phyloP scores from a whole-genome alignment of 371 early-diverging fungal genomes.

The Zychaea mexicana region DNA sequence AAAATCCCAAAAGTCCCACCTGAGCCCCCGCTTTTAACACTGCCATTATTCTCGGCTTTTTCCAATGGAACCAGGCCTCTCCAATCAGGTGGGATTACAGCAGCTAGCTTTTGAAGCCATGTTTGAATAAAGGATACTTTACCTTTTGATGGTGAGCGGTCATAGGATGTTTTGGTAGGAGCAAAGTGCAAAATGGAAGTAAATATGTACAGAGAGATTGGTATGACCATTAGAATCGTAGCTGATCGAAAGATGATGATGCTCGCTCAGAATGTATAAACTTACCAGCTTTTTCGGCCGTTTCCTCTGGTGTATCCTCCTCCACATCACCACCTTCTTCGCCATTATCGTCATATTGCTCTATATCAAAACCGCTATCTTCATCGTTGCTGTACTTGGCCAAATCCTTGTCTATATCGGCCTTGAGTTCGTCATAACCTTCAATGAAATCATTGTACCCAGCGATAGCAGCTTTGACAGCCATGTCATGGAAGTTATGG shows the following conservation, averaged over 20 bases:
- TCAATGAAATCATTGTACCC: constrained; percentile 63
- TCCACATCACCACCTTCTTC: constrained; percentile 19
- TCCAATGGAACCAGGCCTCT: constrained; percentile 2
- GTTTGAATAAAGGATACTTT: constrained; percentile 10
- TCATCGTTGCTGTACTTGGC: constrained; percentile 6
- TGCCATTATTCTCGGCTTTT: neutral
- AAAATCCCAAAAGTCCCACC: constrained; percentile 6
- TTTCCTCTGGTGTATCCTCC: constrained; percentile 2
- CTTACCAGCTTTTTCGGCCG: constrained; percentile 18
- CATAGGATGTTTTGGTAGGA: no score
- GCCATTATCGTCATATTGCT: constrained; percentile 11
- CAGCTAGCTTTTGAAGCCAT: constrained; percentile 7
- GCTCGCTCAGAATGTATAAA: neutral
- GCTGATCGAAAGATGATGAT: no score
- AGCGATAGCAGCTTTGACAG: constrained; percentile 66
- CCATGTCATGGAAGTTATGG: constrained; percentile 78
- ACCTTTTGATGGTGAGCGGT: constrained; percentile 8
- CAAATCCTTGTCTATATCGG: constrained; percentile 32
- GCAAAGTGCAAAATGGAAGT: neutral
- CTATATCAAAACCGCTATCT: constrained; percentile 3
- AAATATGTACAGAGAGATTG: no score
- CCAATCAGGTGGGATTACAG: constrained; percentile 16
- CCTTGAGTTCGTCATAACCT: constrained; percentile 27
- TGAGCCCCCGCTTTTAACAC: constrained; percentile 2
- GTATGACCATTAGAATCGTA: no score